Base-by-base conservation (phyloP, 73 alveolate species). In the Paramecium caudatum region DNA sequence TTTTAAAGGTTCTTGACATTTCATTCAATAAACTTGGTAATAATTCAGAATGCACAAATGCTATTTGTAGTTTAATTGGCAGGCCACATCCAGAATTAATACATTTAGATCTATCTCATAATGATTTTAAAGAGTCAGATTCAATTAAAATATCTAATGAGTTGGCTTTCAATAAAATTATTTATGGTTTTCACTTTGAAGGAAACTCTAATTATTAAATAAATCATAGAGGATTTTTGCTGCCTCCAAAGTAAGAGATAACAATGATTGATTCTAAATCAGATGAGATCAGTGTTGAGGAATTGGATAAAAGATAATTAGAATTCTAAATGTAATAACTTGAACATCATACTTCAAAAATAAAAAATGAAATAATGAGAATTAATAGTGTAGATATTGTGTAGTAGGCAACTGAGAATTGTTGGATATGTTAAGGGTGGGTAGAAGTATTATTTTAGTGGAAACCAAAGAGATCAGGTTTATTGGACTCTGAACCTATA, bases 391-490 rank as follows among this genome's bases (percentile, higher is more conserved):
- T 78, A 10, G 80, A 43, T 86, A 23, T 41, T 3, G 69, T 41
- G 8, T 36, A 36, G 15, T 65, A 34, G 17, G 84, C 33, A 30
- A 55, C 84, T 47, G 74, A 91, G 10, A 96, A 95, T 82, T 97
- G 99, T 74, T 97, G 99, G 99, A 92, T 97, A 16, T 97, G 99
- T 91, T 97, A 97, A 94, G 98, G 98, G 32, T 97, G 99, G 99
- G 91, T 94, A 10, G 97, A 97, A 91, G 92, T 92, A 1, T 90
- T 90, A 63, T 97, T 97, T 90, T 93, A 92, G 47, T 96, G 97
- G 92, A 94, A 91, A 43, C 91, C 91, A n/a, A 61, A 84, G 5
- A 91, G 46, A 39, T 91, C 94, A 34, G 98, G 96, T 33, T 41
- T 65, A 30, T 47, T 90, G 23, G 90, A 82, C 15, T 61, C 83